Conservation (phyloP, 306 rosid genomes). For the Glycine soja region DNA sequence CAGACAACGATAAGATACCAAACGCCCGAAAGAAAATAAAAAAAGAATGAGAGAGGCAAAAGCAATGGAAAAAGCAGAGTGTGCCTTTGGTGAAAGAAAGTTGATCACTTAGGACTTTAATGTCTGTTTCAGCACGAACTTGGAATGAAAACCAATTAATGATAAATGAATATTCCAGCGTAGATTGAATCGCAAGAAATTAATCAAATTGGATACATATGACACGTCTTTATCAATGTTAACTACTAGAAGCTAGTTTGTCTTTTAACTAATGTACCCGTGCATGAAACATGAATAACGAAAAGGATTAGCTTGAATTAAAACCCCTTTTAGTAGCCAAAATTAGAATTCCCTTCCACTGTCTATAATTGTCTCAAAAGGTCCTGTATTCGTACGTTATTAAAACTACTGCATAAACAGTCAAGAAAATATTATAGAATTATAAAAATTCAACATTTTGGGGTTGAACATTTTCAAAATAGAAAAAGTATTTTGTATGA, state of each 20-base stretch:
- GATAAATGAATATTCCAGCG: slow-evolving; percentile 26
- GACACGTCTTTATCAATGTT: slow-evolving; percentile 18
- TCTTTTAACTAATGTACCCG: neutral
- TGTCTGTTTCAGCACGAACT: slow-evolving; percentile 5
- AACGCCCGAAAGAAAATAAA: slow-evolving; percentile 45
- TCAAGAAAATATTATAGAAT: too few species aligned
- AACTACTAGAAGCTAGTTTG: neutral
- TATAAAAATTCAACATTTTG: too few species aligned
- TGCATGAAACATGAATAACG: slow-evolving; percentile 7
- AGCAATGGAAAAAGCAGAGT: slow-evolving; percentile 41
- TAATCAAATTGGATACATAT: slow-evolving; percentile 38
- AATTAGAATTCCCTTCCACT: slow-evolving; percentile 11
- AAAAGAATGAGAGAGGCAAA: slow-evolving; percentile 35
- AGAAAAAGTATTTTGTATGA: too few species aligned
- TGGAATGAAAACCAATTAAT: neutral
- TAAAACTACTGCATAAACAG: too few species aligned
- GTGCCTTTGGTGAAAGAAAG: slow-evolving; percentile 49
- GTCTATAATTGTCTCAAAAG: neutral
- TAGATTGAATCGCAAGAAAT: slow-evolving; percentile 39
- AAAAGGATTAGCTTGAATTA: neutral
- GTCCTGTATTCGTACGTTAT: too few species aligned
- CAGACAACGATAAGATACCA: slow-evolving; percentile 49
- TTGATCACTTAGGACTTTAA: slow-evolving; percentile 47
- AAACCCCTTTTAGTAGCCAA: neutral
- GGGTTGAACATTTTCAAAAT: too few species aligned